Base-by-base conservation (phyloP, 2,329 filamentous ascomycete genomes). In the Rhynchosporium secalis region DNA sequence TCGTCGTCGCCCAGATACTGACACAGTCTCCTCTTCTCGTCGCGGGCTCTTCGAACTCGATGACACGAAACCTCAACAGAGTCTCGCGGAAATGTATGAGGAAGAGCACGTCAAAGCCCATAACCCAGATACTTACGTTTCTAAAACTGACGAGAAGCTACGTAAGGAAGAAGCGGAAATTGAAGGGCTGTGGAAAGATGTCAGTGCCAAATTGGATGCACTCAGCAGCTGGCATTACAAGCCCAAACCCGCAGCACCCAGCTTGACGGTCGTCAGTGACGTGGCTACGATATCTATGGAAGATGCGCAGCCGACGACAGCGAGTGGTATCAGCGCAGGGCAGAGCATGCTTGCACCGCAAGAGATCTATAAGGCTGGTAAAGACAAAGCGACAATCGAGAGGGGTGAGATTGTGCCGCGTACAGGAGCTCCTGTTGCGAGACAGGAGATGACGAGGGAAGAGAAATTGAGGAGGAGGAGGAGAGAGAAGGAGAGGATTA, bases 171-270 rank as follows among this genome's bases (percentile, higher is more conserved):
- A 97, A 76, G 83, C 85, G 62, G 92, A 96, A 73, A 89, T 98
- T 59, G 86, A 89, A 71, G 81, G 81, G 36, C 79, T 97, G 71
- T 99, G 95, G 92, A 89, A 86, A 69, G 88, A 90, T 41, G 82
- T 97, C 58, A 87, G 84, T 72, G 84, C 84, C 51, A 90, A 91
- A 66, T 86, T 99, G 60, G 95, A 99, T 76, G 86, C 91, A 31
- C 86, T 99, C 66, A 93, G 88, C 76, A 96, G 90, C 75, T 96
- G 92, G 88, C 90, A 97, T 78, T 97, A 96, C 83, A 93, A 91
- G 76, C 95, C 95, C 59, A 96, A 93, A 78, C 88, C 91, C 10
- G 83, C 88, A 1, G 89, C 89, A 57, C 86, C 91, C n/a, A 85
- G 86, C 51, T 85, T 99, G 66, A 93, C 91, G 48, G 90, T 97